Conservation (phyloP, 345 rosid genomes). For the Salix suchowensis region DNA sequence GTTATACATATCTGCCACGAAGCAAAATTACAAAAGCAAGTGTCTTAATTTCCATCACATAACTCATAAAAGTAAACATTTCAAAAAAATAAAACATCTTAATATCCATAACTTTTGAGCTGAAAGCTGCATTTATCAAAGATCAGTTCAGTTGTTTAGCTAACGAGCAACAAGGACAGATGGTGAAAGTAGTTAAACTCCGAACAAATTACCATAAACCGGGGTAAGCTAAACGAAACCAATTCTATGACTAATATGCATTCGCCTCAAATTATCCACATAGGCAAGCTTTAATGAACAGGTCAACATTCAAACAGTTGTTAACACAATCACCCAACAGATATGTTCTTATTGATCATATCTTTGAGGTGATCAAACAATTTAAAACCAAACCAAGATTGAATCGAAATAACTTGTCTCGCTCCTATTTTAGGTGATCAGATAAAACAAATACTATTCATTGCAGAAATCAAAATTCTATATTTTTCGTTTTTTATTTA, state of each 20-base stretch:
- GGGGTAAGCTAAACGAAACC: neutral
- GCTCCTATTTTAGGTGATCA: neutral
- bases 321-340: neutral
- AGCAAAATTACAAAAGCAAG: neutral
- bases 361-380: neutral
- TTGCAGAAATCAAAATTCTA: neutral
- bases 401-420: neutral
- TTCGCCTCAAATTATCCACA: neutral
- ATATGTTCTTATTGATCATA: neutral
- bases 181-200: neutral
- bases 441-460: neutral
- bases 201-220: neutral
- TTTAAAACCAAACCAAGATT: neutral
- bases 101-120: neutral
- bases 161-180: neutral
- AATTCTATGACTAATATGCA: neutral
- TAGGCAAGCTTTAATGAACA: neutral
- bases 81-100: neutral
- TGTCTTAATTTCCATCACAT: neutral
- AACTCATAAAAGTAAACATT: neutral
- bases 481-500: neutral
- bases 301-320: neutral
- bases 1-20: constrained; percentile 69
- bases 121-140: neutral
- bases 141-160: neutral